Evolutionary conservation across 1,284 basidiomycete genomes (phyloP).

Genomic region (Agaricales sp.): DNA sequence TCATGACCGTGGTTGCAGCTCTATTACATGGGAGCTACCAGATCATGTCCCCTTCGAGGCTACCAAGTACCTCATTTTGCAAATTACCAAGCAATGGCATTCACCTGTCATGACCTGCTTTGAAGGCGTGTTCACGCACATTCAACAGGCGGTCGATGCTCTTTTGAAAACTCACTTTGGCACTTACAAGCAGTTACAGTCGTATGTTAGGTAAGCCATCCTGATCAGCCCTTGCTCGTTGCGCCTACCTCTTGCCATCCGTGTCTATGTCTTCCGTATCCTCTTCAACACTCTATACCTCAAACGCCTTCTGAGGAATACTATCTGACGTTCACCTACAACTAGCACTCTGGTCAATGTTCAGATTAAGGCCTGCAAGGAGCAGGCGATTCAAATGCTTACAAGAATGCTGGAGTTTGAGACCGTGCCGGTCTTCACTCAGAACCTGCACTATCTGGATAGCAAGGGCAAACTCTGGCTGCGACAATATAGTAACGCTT

Average conservation of each 20-base stretch:
- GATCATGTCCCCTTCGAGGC: slow-evolving; percentile 40
- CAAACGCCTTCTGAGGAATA: too few species aligned
- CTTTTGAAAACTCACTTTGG: slow-evolving; percentile 22
- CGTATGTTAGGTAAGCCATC: slow-evolving; percentile 20
- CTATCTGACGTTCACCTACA: too few species aligned
- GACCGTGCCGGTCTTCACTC: slow-evolving; percentile 18
- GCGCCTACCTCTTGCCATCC: too few species aligned
- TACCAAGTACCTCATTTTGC: slow-evolving; percentile 28
- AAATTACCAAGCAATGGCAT: slow-evolving; percentile 30
- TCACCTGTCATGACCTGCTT: slow-evolving; percentile 29
- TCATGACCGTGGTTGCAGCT: slow-evolving; percentile 20
- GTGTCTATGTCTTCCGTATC: too few species aligned
- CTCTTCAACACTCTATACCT: too few species aligned
- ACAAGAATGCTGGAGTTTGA: slow-evolving; percentile 18
- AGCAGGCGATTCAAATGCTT: slow-evolving; percentile 9
- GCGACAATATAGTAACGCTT: not conserved
- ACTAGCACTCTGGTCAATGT: not conserved
- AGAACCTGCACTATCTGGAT: slow-evolving; percentile 20
- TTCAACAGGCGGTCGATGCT: slow-evolving; percentile 12
- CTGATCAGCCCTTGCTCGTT: not conserved
- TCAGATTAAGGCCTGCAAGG: not conserved
- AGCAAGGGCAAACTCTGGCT: not conserved
- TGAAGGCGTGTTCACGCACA: slow-evolving; percentile 18
- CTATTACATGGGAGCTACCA: slow-evolving; percentile 41
- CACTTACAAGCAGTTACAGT: slow-evolving; percentile 19